Conservation (phyloP, 129 eudicot species). For the Logfia minima region DNA sequence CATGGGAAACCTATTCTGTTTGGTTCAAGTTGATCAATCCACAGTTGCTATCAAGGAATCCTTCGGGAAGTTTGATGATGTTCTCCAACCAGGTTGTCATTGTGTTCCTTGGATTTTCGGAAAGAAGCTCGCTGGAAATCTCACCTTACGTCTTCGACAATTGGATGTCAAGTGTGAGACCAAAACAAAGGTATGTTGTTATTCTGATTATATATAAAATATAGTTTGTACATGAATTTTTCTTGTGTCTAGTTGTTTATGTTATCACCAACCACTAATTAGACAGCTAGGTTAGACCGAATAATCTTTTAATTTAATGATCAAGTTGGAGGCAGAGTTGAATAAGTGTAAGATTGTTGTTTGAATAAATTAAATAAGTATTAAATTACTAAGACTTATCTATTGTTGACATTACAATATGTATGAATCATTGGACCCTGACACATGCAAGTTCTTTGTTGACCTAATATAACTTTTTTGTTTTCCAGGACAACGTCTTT, state of each 20-base stretch:
- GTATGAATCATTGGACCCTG: not conserved
- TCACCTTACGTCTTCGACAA: conserved; percentile 77
- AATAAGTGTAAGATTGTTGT: conserved; percentile 3
- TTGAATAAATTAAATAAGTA: not conserved
- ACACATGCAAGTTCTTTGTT: not conserved
- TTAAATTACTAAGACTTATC: not conserved
- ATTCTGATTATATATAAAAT: not conserved
- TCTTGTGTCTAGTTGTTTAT: not conserved
- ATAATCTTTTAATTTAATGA: not conserved
- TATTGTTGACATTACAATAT: not conserved
- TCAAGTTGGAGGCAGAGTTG: not conserved
- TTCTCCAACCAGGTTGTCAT: conserved; percentile 89
- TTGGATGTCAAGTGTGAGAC: conserved; percentile 89
- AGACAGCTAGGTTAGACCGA: not conserved
- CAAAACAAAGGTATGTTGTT: conserved; percentile 72
- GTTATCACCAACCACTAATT: not conserved
- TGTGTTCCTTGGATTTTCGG: conserved; percentile 89
- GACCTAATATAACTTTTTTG: not conserved
- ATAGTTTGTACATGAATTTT: not conserved
- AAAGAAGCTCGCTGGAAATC: conserved; percentile 70
- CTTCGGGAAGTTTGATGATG: conserved; percentile 81
- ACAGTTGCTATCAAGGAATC: conserved; percentile 83
- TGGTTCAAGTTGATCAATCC: conserved; percentile 88
- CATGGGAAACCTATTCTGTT: conserved; percentile 75
- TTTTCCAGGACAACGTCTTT: conserved; percentile 79